Conservation (phyloP, 1,284 basidiomycete genomes). For the Tremellales sp. region DNA sequence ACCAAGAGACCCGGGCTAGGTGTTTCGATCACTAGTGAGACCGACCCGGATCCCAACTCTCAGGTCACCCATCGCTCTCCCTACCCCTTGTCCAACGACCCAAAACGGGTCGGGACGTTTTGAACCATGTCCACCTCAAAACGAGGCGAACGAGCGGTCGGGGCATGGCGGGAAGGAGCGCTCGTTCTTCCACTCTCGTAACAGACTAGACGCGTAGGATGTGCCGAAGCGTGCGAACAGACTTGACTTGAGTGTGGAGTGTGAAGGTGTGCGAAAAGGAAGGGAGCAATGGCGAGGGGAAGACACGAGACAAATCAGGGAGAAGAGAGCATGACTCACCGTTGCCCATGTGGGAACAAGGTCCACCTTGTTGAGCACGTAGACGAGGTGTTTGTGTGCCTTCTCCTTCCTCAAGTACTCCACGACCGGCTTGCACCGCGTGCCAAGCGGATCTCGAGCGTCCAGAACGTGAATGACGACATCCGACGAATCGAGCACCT, state of each 20-base stretch:
- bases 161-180: slow-evolving; percentile 47
- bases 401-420: slow-evolving; percentile 95
- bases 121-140: slow-evolving; percentile 29
- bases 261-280: slow-evolving; percentile 7
- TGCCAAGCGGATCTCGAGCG: slow-evolving; percentile 92
- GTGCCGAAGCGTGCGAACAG: slow-evolving; percentile 38
- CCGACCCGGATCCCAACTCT: slow-evolving; percentile 50
- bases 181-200: slow-evolving; percentile 61
- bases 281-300: slow-evolving; percentile 5
- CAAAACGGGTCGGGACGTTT: slow-evolving; percentile 38
- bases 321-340: slow-evolving; percentile 56
- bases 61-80: slow-evolving; percentile 38
- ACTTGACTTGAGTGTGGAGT: slow-evolving; percentile 55
- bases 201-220: slow-evolving; percentile 51
- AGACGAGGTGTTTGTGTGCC: slow-evolving; percentile 93
- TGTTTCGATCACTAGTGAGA: slow-evolving; percentile 14
- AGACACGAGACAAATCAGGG: not conserved
- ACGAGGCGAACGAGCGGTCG: slow-evolving; percentile 39
- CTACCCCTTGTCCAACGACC: slow-evolving; percentile 41
- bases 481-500: slow-evolving; percentile 98
- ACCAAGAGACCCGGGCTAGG: slow-evolving; percentile 50
- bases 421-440: slow-evolving; percentile 92
- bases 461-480: slow-evolving; percentile 95
- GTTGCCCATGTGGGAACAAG: slow-evolving; percentile 99
- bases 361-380: slow-evolving; percentile 98